phyloP scores from a whole-genome alignment of 2,329 filamentous ascomycete genomes.

The Cladophialophora immunda region DNA sequence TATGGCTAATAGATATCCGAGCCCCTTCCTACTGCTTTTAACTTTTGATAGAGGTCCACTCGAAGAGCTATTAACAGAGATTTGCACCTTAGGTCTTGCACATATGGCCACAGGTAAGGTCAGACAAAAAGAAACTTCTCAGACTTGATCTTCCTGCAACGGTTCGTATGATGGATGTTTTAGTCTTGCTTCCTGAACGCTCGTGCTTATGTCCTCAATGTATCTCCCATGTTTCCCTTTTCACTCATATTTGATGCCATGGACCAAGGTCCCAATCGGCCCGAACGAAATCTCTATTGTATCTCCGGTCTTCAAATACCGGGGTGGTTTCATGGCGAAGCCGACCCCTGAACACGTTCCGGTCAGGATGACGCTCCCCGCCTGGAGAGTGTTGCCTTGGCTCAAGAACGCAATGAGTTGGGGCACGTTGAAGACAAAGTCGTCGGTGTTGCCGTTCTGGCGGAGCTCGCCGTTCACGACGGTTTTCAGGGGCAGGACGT shows the following conservation, averaged over 20 bases:
- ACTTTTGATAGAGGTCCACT: too few species aligned
- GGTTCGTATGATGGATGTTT: too few species aligned
- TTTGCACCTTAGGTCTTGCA: too few species aligned
- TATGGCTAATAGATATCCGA: too few species aligned
- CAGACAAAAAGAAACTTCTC: too few species aligned
- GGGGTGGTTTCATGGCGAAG: conserved; percentile 49
- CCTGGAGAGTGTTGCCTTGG: conserved; percentile 48
- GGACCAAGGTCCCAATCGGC: conserved; percentile 60
- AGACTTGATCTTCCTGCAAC: too few species aligned
- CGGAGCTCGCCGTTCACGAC: conserved; percentile 48
- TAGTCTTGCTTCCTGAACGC: too few species aligned
- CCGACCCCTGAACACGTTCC: conserved; percentile 55
- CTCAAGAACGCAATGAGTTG: conserved; percentile 48
- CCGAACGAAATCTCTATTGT: conserved; percentile 58
- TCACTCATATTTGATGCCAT: conserved; percentile 27
- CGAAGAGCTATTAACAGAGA: too few species aligned
- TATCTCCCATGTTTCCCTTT: too few species aligned
- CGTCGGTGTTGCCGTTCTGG: conserved; percentile 48
- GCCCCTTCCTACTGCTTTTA: too few species aligned
- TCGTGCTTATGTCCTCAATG: too few species aligned
- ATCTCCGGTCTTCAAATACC: conserved; percentile 48
- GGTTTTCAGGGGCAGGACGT: conserved; percentile 44
- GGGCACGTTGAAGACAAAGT: conserved; percentile 50
- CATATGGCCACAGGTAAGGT: too few species aligned
- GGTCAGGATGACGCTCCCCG: conserved; percentile 51